Conservation (phyloP, 1,139 yeast species). For the Oligophagozyma castellii region DNA sequence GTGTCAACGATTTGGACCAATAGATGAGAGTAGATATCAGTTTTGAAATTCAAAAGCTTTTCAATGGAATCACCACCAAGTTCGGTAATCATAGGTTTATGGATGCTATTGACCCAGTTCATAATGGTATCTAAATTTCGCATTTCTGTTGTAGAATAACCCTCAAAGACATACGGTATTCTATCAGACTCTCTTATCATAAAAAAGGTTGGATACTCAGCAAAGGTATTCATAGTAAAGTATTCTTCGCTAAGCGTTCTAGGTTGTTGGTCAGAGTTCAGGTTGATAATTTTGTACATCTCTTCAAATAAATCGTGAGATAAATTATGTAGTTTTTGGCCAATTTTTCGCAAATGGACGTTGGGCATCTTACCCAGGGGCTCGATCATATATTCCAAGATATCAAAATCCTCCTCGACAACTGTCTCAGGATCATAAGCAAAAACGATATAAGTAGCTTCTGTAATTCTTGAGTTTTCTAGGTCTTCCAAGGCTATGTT, state of each 20-base stretch:
- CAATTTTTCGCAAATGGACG: conserved; percentile 38
- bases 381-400: conserved; percentile 46
- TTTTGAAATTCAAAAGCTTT: conserved; percentile 27
- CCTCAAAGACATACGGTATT: conserved; percentile 40
- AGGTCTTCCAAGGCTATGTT: background rate
- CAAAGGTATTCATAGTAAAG: conserved; percentile 37
- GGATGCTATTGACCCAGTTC: conserved; percentile 34
- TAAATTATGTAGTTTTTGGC: conserved; percentile 32
- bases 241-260: conserved; percentile 31
- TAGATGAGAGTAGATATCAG: conserved; percentile 30
- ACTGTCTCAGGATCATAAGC: conserved; percentile 38
- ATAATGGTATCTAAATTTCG: conserved; percentile 36
- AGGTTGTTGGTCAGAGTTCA: conserved; percentile 26
- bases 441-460: conserved; percentile 37
- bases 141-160: conserved; percentile 49
- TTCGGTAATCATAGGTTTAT: conserved; percentile 39
- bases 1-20: conserved; percentile 42
- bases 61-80: conserved; percentile 31
- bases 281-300: conserved; percentile 31
- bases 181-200: conserved; percentile 45
- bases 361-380: conserved; percentile 45
- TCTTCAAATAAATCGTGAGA: conserved; percentile 32
- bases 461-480: background rate
- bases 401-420: conserved; percentile 45
- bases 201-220: conserved; percentile 47